phyloP scores from a whole-genome alignment of 2,329 filamentous ascomycete species.

The Cladosporium halotolerans region DNA sequence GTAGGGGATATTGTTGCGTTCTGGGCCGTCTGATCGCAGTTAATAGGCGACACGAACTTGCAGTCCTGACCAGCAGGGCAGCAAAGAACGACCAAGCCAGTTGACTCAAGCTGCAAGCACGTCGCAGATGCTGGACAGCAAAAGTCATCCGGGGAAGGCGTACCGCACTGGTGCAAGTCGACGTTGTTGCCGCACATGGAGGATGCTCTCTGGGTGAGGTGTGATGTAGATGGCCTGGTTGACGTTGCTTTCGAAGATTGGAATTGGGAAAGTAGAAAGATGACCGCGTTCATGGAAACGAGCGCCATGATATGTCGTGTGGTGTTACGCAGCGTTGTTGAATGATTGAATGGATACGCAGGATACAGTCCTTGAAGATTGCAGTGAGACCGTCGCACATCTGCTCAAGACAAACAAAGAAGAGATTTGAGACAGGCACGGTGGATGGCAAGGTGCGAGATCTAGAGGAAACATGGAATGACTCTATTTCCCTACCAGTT shows the following conservation, averaged over 20 bases:
- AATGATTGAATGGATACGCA: too few species aligned
- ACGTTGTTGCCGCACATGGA: conserved; percentile 47
- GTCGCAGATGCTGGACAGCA: conserved; percentile 54
- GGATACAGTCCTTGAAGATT: too few species aligned
- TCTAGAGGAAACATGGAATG: background rate
- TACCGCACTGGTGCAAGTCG: conserved; percentile 47
- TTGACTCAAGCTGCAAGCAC: conserved; percentile 54
- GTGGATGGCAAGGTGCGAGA: background rate
- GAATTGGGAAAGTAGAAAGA: too few species aligned
- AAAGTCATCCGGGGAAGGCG: conserved; percentile 56
- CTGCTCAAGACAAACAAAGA: background rate
- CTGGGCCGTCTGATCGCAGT: conserved; percentile 58
- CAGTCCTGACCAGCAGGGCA: conserved; percentile 58
- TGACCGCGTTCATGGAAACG: background rate
- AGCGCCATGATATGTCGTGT: background rate
- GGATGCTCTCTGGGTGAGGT: too few species aligned
- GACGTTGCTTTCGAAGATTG: too few species aligned
- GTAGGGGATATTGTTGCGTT: conserved; percentile 52
- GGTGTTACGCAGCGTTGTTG: too few species aligned
- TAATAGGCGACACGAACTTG: conserved; percentile 55
- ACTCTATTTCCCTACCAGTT: background rate
- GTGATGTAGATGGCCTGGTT: background rate
- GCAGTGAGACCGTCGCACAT: background rate
- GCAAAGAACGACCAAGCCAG: conserved; percentile 63
- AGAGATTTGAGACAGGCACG: background rate